A percentile compares a stretch with the other conserved stretches of the same genome.
Evolutionary conservation across 257 asterid genomes (phyloP).

Genomic region (Nicotiana attenuata): DNA sequence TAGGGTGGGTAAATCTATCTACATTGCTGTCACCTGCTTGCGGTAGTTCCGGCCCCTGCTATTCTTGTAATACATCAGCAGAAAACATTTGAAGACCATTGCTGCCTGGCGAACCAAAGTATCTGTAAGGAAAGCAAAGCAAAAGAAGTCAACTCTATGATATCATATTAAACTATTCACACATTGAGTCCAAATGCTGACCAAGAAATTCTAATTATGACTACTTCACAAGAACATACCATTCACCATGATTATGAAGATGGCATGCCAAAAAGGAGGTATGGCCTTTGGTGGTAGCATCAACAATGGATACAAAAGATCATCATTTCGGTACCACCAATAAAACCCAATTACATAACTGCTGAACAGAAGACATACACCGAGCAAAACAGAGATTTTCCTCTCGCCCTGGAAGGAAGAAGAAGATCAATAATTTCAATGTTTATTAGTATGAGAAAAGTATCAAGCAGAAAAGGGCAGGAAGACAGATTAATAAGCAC

Average conservation of each 20-base stretch:
- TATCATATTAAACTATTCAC: constrained; percentile 13
- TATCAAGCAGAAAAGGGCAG: not conserved
- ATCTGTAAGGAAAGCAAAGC: constrained; percentile 31
- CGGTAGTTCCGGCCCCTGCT: constrained; percentile 70
- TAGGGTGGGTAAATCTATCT: not conserved
- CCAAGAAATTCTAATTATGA: not conserved
- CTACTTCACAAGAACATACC: constrained; percentile 41
- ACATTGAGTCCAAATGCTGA: constrained; percentile 6
- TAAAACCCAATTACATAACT: constrained; percentile 64
- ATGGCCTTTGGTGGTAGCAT: constrained; percentile 84
- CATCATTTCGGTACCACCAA: constrained; percentile 80
- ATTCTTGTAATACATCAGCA: constrained; percentile 70
- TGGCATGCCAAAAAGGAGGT: constrained; percentile 90
- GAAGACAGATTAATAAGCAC: constrained; percentile 5
- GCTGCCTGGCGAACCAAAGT: constrained; percentile 79
- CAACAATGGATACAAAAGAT: constrained; percentile 58
- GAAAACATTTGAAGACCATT: constrained; percentile 61
- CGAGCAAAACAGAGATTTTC: constrained; percentile 42
- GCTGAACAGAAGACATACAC: constrained; percentile 41
- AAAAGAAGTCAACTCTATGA: constrained; percentile 8
- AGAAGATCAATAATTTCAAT: constrained; percentile 15
- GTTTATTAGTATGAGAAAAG: not conserved
- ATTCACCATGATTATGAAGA: constrained; percentile 81
- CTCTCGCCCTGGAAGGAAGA: constrained; percentile 67
- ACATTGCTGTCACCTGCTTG: constrained; percentile 49